A percentile compares a stretch with the other conserved stretches of the same genome.
Evolutionary conservation across 2,329 filamentous ascomycete genomes (phyloP).

Genomic region (Sporothrix inflata): DNA sequence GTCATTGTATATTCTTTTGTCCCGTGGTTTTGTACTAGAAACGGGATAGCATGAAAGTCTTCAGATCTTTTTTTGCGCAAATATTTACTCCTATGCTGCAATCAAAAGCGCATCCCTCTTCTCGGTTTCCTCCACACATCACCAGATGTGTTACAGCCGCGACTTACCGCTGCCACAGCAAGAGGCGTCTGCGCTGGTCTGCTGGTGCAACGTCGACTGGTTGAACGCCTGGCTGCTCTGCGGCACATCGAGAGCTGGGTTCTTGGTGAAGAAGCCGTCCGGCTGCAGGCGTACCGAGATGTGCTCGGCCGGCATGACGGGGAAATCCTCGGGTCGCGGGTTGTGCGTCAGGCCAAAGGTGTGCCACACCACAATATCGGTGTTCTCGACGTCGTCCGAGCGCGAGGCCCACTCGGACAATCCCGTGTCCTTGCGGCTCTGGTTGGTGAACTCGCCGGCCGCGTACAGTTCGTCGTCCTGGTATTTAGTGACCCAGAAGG

Average conservation of each 20-base stretch:
- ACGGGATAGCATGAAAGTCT: too few species aligned
- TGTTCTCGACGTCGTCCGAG: slow-evolving; percentile 37
- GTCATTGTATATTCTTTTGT: too few species aligned
- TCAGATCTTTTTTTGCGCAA: too few species aligned
- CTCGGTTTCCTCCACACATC: too few species aligned
- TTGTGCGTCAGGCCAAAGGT: slow-evolving; percentile 66
- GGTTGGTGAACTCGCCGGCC: slow-evolving; percentile 46
- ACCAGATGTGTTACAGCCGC: neutral
- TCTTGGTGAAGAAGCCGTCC: slow-evolving; percentile 29
- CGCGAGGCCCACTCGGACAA: slow-evolving; percentile 27
- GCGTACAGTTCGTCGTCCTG: slow-evolving; percentile 49
- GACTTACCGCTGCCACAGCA: slow-evolving; percentile 1
- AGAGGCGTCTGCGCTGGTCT: neutral
- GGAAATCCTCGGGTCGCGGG: slow-evolving; percentile 67
- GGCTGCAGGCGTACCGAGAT: slow-evolving; percentile 30
- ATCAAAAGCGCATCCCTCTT: too few species aligned
- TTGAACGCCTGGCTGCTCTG: slow-evolving; percentile 28
- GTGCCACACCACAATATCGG: slow-evolving; percentile 67
- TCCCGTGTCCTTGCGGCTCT: slow-evolving; percentile 27
- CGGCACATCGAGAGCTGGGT: slow-evolving; percentile 31
- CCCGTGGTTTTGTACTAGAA: too few species aligned
- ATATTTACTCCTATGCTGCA: neutral
- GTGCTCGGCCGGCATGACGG: slow-evolving; percentile 64
- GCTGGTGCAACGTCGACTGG: slow-evolving; percentile 14
- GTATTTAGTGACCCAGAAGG: slow-evolving; percentile 51